phyloP scores from a whole-genome alignment of 371 early-diverging fungal species.

The Smittium culicis region DNA sequence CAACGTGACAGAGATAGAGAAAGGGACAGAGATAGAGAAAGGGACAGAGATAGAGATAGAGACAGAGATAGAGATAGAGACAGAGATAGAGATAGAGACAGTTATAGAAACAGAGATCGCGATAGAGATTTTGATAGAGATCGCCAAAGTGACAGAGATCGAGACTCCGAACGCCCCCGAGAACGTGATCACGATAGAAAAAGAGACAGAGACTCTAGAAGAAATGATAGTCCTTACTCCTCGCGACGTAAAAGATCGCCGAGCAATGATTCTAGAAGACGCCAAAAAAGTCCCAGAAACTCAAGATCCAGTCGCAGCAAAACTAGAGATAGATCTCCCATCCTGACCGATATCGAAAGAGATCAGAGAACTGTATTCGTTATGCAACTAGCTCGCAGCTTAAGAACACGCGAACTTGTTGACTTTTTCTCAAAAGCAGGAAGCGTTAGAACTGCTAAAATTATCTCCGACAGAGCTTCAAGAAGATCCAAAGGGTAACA shows the following conservation, averaged over 20 bases:
- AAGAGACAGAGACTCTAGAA: constrained; percentile 9
- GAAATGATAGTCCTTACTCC: no score
- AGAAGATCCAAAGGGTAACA: constrained; percentile 67
- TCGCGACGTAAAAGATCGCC: no score
- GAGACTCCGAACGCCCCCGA: constrained; percentile 5
- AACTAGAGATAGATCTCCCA: constrained; percentile 51
- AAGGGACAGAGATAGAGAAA: no score
- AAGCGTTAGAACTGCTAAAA: constrained; percentile 69
- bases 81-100: constrained; percentile 7
- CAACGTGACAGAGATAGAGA: constrained; percentile 4
- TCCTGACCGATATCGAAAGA: constrained; percentile 55
- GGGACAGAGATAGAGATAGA: no score
- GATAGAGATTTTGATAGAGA: not conserved
- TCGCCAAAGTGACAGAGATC: constrained; percentile 5
- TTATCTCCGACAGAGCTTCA: constrained; percentile 78
- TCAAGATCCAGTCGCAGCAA: constrained; percentile 4
- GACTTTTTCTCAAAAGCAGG: constrained; percentile 79
- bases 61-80: no score
- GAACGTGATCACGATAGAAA: constrained; percentile 13
- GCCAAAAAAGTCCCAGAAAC: constrained; percentile 5
- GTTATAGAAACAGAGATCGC: not conserved
- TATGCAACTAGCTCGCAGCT: constrained; percentile 74
- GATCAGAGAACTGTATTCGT: constrained; percentile 90
- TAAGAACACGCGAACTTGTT: constrained; percentile 62
- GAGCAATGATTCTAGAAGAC: no score